Evolutionary conservation across 2,329 filamentous ascomycete genomes (phyloP).

Genomic region (Scedosporium dehoogii): DNA sequence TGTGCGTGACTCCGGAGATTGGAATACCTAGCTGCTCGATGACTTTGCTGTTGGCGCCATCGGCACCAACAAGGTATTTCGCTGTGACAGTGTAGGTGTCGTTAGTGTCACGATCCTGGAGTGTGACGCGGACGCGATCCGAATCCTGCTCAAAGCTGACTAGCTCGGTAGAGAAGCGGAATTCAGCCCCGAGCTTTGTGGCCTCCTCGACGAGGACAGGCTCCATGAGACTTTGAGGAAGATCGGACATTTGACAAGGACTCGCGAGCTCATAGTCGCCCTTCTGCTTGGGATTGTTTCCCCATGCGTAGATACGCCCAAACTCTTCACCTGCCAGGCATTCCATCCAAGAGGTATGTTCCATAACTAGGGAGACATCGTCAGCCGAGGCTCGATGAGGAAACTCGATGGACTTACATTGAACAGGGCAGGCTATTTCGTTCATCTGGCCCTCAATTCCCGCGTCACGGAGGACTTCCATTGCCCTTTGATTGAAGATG

Average conservation of each 20-base stretch:
- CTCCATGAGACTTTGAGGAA: conserved; percentile 38
- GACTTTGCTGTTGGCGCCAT: conserved; percentile 33
- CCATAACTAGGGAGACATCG: conserved; percentile 19
- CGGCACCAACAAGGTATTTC: conserved; percentile 49
- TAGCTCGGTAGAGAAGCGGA: conserved; percentile 31
- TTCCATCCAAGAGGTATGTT: conserved; percentile 25
- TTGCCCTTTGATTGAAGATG: conserved; percentile 27
- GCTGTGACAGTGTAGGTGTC: conserved; percentile 25
- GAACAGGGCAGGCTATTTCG: conserved; percentile 21
- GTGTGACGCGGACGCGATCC: conserved; percentile 17
- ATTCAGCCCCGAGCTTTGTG: conserved; percentile 26
- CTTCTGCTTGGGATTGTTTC: conserved; percentile 22
- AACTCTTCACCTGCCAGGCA: conserved; percentile 29
- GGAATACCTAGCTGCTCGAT: conserved; percentile 22
- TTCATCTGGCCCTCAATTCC: background rate
- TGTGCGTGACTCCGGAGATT: conserved; percentile 16
- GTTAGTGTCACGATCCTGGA: conserved; percentile 12
- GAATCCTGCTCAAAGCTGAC: conserved; percentile 20
- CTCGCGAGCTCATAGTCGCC: conserved; percentile 34
- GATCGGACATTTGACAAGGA: conserved; percentile 32
- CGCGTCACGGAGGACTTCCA: conserved; percentile 1
- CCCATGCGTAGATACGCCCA: conserved; percentile 26
- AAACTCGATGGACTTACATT: conserved; percentile 12
- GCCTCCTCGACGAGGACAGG: conserved; percentile 33
- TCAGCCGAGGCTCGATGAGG: conserved; percentile 6